Evolutionary conservation across 2,329 filamentous ascomycete species (phyloP).

Genomic region (Endoconidiophora laricicola): DNA sequence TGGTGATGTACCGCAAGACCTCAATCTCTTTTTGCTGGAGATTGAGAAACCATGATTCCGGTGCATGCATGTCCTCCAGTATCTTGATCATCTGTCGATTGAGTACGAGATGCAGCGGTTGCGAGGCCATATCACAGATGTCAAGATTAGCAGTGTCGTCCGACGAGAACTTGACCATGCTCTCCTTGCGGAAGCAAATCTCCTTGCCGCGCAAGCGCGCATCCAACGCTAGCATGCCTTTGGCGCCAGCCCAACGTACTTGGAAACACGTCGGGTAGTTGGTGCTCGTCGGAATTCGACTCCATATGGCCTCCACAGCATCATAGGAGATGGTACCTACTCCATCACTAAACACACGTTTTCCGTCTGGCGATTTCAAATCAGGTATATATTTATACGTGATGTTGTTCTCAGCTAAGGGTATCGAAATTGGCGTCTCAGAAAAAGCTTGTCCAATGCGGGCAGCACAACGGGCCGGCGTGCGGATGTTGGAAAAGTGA

Average conservation of each 20-base stretch:
- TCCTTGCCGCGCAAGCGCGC: slow-evolving; percentile 36
- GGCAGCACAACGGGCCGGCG: slow-evolving; percentile 40
- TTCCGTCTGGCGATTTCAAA: slow-evolving; percentile 30
- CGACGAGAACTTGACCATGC: slow-evolving; percentile 66
- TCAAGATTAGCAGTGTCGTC: slow-evolving; percentile 39
- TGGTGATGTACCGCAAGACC: slow-evolving; percentile 41
- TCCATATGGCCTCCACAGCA: slow-evolving; percentile 44
- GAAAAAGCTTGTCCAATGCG: slow-evolving; percentile 54
- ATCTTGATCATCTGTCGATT: slow-evolving; percentile 78
- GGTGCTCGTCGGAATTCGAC: slow-evolving; percentile 29
- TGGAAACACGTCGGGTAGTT: slow-evolving; percentile 51
- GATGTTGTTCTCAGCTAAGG: slow-evolving; percentile 25
- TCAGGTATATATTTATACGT: slow-evolving; percentile 27
- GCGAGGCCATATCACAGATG: slow-evolving; percentile 53
- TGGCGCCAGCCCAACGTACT: slow-evolving; percentile 56
- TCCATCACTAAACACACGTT: slow-evolving; percentile 59
- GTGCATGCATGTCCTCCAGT: slow-evolving; percentile 57
- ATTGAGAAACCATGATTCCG: slow-evolving; percentile 39
- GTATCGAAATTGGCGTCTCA: slow-evolving; percentile 50
- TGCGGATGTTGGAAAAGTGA: slow-evolving; percentile 32
- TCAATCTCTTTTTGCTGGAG: slow-evolving; percentile 48
- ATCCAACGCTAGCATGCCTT: slow-evolving; percentile 65
- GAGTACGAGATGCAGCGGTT: slow-evolving; percentile 50
- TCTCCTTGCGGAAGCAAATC: slow-evolving; percentile 45
- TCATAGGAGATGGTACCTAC: slow-evolving; percentile 54